Base-by-base conservation (phyloP, 1,139 yeast genomes). In the Pneumocystis sp. region DNA sequence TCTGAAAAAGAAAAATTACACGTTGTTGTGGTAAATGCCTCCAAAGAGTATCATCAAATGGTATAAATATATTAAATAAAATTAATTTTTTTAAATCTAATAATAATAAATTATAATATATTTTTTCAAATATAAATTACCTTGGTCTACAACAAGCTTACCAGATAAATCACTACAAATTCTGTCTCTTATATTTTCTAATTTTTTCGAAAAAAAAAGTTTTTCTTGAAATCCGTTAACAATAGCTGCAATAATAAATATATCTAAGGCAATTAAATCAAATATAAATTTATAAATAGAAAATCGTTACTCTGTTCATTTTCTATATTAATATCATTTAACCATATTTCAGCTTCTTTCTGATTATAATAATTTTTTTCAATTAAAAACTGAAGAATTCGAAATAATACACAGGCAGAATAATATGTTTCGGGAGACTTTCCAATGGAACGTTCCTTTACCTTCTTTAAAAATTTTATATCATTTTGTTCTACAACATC, bases 151-250 rank as follows among this genome's bases (percentile, higher is more conserved):
- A 15, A 84, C 78, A 39, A 40, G 17, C 4, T 80, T 80, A 1
- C 76, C 72, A 1, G 79, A 81, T 40, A 87, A 74, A 68, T 85
- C 90, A 1, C 91, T 83, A 12, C 85, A 83, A n/a, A 82, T 77
- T 67, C 79, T 79, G 69, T 84, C 86, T 68, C 89, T 80, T n/a
- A 82, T 70, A 68, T 85, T 78, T 35, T 81, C 85, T 21, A 60
- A 40, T 40, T 21, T 42, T 17, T 40, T 40, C 4, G 62, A 60
- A 15, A 31, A 60, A 25, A 42, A 25, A 29, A 60, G 62, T n/a
- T 40, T 42, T 40, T 42, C 31, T 42, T 31, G 62, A 25, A 60
- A 42, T 25, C 62, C 62, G 25, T 60, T 60, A 42, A 60, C 7
- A 59, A 61, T 37, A 39, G 61, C 39, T 44, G 67, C 50, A 65